Conservation (phyloP, 1,284 basidiomycete genomes). For the Cerioporus squamosus region DNA sequence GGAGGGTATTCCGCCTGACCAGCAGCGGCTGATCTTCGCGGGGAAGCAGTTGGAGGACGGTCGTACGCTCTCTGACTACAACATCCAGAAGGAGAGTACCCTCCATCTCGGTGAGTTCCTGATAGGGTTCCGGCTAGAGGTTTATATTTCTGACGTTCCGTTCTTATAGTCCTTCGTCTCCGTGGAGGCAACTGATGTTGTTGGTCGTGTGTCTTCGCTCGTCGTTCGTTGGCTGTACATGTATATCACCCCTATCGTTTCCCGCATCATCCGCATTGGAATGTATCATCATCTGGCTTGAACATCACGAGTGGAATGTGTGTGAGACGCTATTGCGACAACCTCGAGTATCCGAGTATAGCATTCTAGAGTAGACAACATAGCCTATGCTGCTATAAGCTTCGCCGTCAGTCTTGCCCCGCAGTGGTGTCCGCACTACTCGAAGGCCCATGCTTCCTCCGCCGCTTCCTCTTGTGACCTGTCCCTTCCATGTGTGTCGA, state of each 20-base stretch:
- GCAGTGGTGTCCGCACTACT: no score
- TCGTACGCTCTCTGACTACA: constrained; percentile 52
- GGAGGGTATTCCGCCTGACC: constrained; percentile 67
- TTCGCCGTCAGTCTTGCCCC: background rate
- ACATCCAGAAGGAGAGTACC: constrained; percentile 37
- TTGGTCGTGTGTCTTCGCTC: background rate
- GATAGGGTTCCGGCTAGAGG: no score
- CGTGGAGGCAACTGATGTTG: constrained; percentile 62
- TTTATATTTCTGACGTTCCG: constrained; percentile 25
- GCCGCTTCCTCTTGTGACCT: constrained; percentile 41
- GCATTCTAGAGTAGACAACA: no score
- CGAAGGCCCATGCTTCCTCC: constrained; percentile 30
- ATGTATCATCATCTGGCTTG: constrained; percentile 13
- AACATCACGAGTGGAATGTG: background rate
- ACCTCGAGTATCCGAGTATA: no score
- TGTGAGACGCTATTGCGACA: no score
- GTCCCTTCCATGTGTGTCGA: background rate
- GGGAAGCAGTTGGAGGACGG: constrained; percentile 78
- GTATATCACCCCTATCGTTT: constrained; percentile 8
- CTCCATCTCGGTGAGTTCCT: constrained; percentile 32
- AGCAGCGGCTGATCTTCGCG: constrained; percentile 78
- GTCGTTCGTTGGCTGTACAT: constrained; percentile 11
- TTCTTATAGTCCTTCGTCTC: constrained; percentile 70
- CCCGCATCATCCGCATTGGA: background rate
- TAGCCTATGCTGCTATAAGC: no score